Evolutionary conservation across 1,284 basidiomycete species (phyloP).

Genomic region (Trichosporon sp.): DNA sequence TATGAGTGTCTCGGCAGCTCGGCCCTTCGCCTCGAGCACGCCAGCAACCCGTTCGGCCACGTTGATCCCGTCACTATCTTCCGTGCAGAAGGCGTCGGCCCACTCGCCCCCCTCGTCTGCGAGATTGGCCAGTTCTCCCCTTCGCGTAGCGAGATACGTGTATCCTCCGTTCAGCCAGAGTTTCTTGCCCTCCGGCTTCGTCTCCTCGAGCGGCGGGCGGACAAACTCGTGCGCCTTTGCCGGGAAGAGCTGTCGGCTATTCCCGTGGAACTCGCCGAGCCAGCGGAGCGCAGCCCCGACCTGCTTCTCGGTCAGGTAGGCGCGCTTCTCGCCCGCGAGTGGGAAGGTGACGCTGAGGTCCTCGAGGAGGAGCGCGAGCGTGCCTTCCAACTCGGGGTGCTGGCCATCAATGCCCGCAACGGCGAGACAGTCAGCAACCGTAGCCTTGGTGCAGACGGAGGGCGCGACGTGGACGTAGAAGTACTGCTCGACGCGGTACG

Average conservation of each 20-base stretch:
- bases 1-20: conserved; percentile 22
- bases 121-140: conserved; percentile 25
- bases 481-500: conserved; percentile 32
- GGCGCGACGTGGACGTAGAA: conserved; percentile 28
- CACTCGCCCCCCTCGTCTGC: conserved; percentile 22
- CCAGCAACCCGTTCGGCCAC: conserved; percentile 22
- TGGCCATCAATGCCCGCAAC: conserved; percentile 9
- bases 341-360: conserved; percentile 25
- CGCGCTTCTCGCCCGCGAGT: conserved; percentile 27
- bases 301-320: neutral
- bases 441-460: neutral
- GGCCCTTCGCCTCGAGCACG: conserved; percentile 23
- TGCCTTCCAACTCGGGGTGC: conserved; percentile 13
- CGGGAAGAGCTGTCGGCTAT: neutral
- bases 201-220: conserved; percentile 21
- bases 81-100: conserved; percentile 15
- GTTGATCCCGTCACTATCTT: neutral
- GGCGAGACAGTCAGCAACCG: conserved; percentile 24
- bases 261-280: conserved; percentile 25
- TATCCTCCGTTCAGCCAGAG: conserved; percentile 34
- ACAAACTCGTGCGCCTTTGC: conserved; percentile 10
- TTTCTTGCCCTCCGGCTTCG: neutral
- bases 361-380: conserved; percentile 21
- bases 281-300: conserved; percentile 23
- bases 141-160: conserved; percentile 33